Evolutionary conservation across 2,329 filamentous ascomycete genomes (phyloP).

Genomic region (Dactylellina drechsleri): DNA sequence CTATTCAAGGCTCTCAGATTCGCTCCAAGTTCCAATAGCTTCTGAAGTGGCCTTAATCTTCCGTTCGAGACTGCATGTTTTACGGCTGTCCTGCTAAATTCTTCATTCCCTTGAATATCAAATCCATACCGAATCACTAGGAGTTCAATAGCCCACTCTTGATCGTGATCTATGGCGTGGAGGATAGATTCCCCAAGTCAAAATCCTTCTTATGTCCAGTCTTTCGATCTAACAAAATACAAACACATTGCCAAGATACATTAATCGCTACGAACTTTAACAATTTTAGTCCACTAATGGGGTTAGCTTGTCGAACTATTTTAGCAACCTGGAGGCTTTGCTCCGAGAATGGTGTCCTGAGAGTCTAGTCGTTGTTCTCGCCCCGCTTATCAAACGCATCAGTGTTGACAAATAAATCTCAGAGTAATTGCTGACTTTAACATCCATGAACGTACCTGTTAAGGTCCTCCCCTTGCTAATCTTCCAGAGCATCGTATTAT

Average conservation of each 20-base stretch:
- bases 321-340: neutral
- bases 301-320: neutral
- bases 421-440: too few species aligned
- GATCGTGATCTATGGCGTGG: neutral
- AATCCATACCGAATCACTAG: neutral
- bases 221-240: neutral
- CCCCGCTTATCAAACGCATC: neutral
- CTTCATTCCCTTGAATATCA: neutral
- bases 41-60: neutral
- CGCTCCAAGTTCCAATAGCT: neutral
- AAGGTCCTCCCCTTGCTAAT: neutral
- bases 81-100: neutral
- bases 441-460: neutral
- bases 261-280: neutral
- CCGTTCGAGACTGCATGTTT: neutral
- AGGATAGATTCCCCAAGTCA: neutral
- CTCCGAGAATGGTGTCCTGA: neutral
- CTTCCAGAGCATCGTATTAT: constrained; percentile 29
- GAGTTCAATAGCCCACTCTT: neutral
- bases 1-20: neutral
- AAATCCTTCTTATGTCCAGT: neutral
- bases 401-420: neutral
- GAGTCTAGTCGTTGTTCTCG: neutral
- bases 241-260: neutral
- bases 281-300: neutral